Evolutionary conservation across 345 rosid species (phyloP), one percentile per base, ranked within the genome.

Genomic region (Ceriops decandra): DNA sequence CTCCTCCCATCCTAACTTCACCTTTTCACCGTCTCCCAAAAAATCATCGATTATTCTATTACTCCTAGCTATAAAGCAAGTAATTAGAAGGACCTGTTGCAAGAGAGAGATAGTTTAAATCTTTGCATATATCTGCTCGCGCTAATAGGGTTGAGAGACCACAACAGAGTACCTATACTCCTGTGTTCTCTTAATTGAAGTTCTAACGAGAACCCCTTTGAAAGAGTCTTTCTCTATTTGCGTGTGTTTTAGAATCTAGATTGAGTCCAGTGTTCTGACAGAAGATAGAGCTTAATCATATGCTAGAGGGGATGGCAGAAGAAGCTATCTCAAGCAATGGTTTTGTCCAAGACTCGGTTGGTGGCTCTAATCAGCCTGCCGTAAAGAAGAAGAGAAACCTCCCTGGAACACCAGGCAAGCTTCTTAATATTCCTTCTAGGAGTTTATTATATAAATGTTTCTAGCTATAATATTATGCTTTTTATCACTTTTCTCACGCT

Each of bases 351-450:
- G 49, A 42, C 49, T 76, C 84, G 52, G 69, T 62, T 62, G 70
- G 16, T 58, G 84, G 66, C 77, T 79, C 84, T 52, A 72, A 81
- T 74, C 88, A 80, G 71, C 88, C 88, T 49, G 60, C 76, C 67
- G 57, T 49, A 42, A 93, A 91, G 85, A 93, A 82, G 91, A 93
- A 91, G 87, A 86, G 97, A 74, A 93, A 84, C 80, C 92, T 89
- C 68, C 98, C 98, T 38, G 98, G 98, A 83, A 93, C 81, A 27
- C 98, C 98, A 84, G 98, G 98, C 81, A 79, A 72, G 81, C 59
- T 42, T 58, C 51, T 65, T 11, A 28, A 56, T 27, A 21, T 22
- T 56, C 28, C 31, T 46, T 6, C 7, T 60, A 17, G 15, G 5
- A 36, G 5, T 27, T 60, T 17, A 19, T 57, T 49, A 38, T 66